phyloP scores from a whole-genome alignment of 208 protist genomes.

The Acanthamoeba sp. region DNA sequence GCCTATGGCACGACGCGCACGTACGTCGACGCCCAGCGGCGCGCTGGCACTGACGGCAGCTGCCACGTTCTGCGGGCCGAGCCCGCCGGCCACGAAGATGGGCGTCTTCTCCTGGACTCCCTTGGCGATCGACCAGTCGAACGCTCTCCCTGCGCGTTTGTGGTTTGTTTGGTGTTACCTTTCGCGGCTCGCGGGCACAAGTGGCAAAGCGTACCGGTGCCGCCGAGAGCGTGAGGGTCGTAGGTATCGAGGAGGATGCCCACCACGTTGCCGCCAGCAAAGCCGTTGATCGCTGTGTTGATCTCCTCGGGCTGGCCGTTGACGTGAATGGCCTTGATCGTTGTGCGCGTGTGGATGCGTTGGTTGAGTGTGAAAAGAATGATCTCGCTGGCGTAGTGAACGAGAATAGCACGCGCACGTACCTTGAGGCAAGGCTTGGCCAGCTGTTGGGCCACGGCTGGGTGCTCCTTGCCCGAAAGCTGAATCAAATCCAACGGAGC shows the following conservation, averaged over 20 bases:
- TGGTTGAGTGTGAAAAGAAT: too few species aligned
- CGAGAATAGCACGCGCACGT: too few species aligned
- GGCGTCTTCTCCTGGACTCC: constrained; percentile 44
- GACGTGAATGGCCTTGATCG: constrained; percentile 73
- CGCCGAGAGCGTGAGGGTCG: constrained; percentile 57
- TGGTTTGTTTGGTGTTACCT: background rate
- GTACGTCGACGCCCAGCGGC: constrained; percentile 51
- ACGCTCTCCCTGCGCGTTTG: background rate
- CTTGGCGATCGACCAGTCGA: constrained; percentile 76
- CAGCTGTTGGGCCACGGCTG: background rate
- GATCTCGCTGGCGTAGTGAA: too few species aligned
- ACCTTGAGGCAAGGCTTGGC: constrained; percentile 41
- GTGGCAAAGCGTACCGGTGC: constrained; percentile 31
- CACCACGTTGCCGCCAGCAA: background rate
- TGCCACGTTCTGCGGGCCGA: constrained; percentile 68
- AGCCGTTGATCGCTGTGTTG: background rate
- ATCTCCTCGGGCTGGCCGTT: background rate
- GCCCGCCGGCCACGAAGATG: constrained; percentile 74
- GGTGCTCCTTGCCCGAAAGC: constrained; percentile 79
- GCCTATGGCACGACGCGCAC: background rate
- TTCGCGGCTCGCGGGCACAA: background rate
- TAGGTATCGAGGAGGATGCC: constrained; percentile 66
- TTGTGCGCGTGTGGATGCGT: too few species aligned
- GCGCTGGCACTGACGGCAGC: background rate
- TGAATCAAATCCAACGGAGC: constrained; percentile 81